These are phyloP conservation scores for Ceratobasidium papillatum DNA, from an alignment of 1,284 basidiomycete genomes.

Conservation along the genomic window DNA sequence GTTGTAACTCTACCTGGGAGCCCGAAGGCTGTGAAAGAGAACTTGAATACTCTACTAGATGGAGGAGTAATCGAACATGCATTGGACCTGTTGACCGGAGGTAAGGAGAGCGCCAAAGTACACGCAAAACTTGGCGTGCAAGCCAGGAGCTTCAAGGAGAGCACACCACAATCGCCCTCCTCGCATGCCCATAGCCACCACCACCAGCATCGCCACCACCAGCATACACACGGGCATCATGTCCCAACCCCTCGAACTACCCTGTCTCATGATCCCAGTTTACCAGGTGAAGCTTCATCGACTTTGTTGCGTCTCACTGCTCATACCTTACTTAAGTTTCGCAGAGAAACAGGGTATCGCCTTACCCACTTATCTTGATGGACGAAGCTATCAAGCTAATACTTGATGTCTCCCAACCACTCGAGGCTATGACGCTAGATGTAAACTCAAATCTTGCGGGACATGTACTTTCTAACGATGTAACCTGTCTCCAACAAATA, in stretches of 20 bases:
- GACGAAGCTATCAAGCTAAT: slow-evolving; percentile 70
- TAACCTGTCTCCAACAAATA: slow-evolving; percentile 69
- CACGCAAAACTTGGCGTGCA: slow-evolving; percentile 58
- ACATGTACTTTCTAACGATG: slow-evolving; percentile 77
- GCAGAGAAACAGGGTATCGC: slow-evolving; percentile 74
- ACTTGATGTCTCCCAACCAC: slow-evolving; percentile 59
- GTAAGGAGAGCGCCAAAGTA: slow-evolving; percentile 63
- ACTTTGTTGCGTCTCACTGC: not conserved
- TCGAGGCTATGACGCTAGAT: slow-evolving; percentile 58
- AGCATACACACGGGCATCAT: slow-evolving; percentile 43
- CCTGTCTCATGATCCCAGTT: slow-evolving; percentile 73
- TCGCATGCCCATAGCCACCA: slow-evolving; percentile 51
- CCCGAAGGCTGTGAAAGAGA: slow-evolving; percentile 84
- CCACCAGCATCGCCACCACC: slow-evolving; percentile 56
- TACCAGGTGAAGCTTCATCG: slow-evolving; percentile 60
- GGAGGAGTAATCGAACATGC: slow-evolving; percentile 72
- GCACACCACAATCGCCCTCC: slow-evolving; percentile 31
- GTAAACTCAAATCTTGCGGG: slow-evolving; percentile 67
- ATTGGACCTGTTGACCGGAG: slow-evolving; percentile 76
- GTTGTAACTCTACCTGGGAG: slow-evolving; percentile 85
- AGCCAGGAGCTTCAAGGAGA: slow-evolving; percentile 19
- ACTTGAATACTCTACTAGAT: slow-evolving; percentile 68
- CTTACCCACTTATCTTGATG: slow-evolving; percentile 75
- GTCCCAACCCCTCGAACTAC: slow-evolving; percentile 54
- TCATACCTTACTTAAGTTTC: slow-evolving; percentile 51